Evolutionary conservation across 2,329 filamentous ascomycete genomes (phyloP).

Genomic region (Plectosphaerella plurivora): DNA sequence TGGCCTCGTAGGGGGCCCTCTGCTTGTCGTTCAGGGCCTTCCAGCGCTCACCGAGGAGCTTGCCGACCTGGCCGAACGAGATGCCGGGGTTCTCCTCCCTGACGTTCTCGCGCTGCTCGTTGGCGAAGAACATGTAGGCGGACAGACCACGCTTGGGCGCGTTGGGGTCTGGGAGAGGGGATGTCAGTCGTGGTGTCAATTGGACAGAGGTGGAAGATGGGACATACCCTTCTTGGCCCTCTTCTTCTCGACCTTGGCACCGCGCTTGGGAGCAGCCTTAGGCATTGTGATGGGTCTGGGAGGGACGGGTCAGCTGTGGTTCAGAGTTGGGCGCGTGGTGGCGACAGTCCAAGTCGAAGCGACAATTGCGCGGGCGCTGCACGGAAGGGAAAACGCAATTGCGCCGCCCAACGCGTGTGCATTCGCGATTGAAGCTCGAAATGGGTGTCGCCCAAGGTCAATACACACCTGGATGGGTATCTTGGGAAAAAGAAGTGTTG

Average conservation of each 20-base stretch:
- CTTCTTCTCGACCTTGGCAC: slow-evolving; percentile 50
- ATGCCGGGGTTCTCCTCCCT: slow-evolving; percentile 98
- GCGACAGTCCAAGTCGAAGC: slow-evolving; percentile 1
- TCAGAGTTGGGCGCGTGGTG: background rate
- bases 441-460: slow-evolving; percentile 14
- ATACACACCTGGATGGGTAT: slow-evolving; percentile 29
- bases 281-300: slow-evolving; percentile 45
- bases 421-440: slow-evolving; percentile 29
- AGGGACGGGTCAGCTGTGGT: background rate
- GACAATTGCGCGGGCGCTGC: background rate
- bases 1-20: slow-evolving; percentile 89
- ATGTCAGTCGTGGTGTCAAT: background rate
- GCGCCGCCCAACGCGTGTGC: slow-evolving; percentile 23
- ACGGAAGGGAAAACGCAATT: slow-evolving; percentile 33
- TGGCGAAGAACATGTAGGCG: slow-evolving; percentile 99
- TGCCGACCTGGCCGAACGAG: slow-evolving; percentile 96
- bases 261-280: slow-evolving; percentile 54
- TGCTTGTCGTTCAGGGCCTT: slow-evolving; percentile 94
- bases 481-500: slow-evolving; percentile 16
- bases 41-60: slow-evolving; percentile 97
- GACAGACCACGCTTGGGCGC: slow-evolving; percentile 98
- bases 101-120: slow-evolving; percentile 97
- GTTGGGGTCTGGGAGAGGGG: slow-evolving; percentile 69
- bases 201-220: background rate
- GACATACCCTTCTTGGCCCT: slow-evolving; percentile 57